phyloP scores from a whole-genome alignment of 2,329 filamentous ascomycete genomes.

The Dothideomycetes sp. region DNA sequence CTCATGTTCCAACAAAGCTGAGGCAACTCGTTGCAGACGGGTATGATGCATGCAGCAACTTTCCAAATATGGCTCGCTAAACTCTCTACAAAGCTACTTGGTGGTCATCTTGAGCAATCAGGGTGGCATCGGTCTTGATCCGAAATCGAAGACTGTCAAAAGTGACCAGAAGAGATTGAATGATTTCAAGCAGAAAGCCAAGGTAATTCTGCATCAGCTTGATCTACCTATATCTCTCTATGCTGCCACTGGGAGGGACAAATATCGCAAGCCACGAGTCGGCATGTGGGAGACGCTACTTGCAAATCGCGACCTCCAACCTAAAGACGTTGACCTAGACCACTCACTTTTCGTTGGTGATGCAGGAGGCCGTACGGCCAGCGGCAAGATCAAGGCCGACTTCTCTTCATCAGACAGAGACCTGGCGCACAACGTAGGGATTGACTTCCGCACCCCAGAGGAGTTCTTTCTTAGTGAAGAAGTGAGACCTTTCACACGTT shows the following conservation, averaged over 20 bases:
- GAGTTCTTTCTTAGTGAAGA: slow-evolving; percentile 72
- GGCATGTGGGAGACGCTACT: slow-evolving; percentile 78
- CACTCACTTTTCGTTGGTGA: slow-evolving; percentile 83
- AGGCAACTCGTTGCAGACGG: slow-evolving; percentile 60
- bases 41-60: slow-evolving; percentile 25
- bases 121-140: slow-evolving; percentile 64
- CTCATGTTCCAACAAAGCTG: slow-evolving; percentile 55
- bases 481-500: slow-evolving; percentile 53
- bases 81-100: slow-evolving; percentile 47
- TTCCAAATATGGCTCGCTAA: not conserved
- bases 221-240: slow-evolving; percentile 72
- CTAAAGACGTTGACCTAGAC: slow-evolving; percentile 52
- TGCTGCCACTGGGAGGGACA: slow-evolving; percentile 73
- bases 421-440: slow-evolving; percentile 73
- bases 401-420: slow-evolving; percentile 59
- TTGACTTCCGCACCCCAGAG: slow-evolving; percentile 77
- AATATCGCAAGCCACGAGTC: slow-evolving; percentile 72
- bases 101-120: slow-evolving; percentile 84
- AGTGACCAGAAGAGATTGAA: slow-evolving; percentile 54
- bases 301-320: slow-evolving; percentile 36
- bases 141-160: slow-evolving; percentile 60
- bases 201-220: slow-evolving; percentile 56
- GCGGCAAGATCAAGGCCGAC: slow-evolving; percentile 37
- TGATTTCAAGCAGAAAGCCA: slow-evolving; percentile 76
- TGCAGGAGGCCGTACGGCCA: slow-evolving; percentile 48